Percentiles rank a stretch among this genome's conserved stretches.
Conservation (phyloP, 2,329 filamentous ascomycete genomes). For the Aspergillus latus region DNA sequence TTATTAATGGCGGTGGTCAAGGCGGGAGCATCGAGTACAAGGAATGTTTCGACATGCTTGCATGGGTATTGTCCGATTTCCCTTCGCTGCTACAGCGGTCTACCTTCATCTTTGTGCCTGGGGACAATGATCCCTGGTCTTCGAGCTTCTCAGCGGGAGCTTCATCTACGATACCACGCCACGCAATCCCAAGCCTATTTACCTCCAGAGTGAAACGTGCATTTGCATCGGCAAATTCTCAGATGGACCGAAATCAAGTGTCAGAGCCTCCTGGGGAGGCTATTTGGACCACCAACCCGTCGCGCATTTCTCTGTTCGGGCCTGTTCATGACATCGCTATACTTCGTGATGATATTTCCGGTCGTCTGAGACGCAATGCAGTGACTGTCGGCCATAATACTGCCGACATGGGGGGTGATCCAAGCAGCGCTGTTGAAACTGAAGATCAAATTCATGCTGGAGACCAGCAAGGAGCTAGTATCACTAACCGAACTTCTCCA, state of each 20-base stretch:
- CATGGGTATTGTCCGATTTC: slow-evolving; percentile 78
- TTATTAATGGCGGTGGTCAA: slow-evolving; percentile 64
- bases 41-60: slow-evolving; percentile 88
- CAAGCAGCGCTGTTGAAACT: slow-evolving; percentile 34
- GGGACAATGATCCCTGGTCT: slow-evolving; percentile 96
- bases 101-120: slow-evolving; percentile 89
- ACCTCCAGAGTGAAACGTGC: slow-evolving; percentile 80
- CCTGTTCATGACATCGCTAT: slow-evolving; percentile 83
- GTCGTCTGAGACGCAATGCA: slow-evolving; percentile 72
- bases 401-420: slow-evolving; percentile 29
- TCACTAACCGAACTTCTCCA: slow-evolving; percentile 25
- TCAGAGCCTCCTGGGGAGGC: slow-evolving; percentile 65
- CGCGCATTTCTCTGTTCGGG: slow-evolving; percentile 79
- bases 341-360: slow-evolving; percentile 82
- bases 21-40: slow-evolving; percentile 94
- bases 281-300: slow-evolving; percentile 86
- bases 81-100: slow-evolving; percentile 73
- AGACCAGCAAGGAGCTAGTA: slow-evolving; percentile 16
- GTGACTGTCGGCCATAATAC: slow-evolving; percentile 62
- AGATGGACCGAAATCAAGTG: slow-evolving; percentile 55
- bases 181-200: slow-evolving; percentile 78
- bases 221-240: slow-evolving; percentile 75
- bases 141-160: slow-evolving; percentile 67
- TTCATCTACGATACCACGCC: slow-evolving; percentile 48
- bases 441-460: slow-evolving; percentile 25